phyloP scores from a whole-genome alignment of 202 grass and related monocot species.

The Schoenoplectus triqueter region DNA sequence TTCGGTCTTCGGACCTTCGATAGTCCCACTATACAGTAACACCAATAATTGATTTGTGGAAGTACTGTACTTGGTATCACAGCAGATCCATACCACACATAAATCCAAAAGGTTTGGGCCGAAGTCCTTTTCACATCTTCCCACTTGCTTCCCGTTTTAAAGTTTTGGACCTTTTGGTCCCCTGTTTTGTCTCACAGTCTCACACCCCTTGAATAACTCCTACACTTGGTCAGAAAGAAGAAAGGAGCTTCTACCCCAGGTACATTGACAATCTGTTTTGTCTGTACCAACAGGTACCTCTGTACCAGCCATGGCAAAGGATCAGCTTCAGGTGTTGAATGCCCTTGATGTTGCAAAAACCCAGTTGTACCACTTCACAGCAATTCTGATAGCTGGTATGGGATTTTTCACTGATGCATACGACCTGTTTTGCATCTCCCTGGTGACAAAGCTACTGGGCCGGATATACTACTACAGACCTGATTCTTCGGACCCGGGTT shows the following conservation, averaged over 20 bases:
- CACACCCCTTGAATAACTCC: not conserved
- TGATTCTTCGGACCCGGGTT: constrained; percentile 37
- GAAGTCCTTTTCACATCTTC: not conserved
- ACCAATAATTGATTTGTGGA: not conserved
- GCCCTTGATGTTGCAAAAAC: constrained; percentile 59
- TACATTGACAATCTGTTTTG: constrained; percentile 15
- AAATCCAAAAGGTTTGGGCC: not conserved
- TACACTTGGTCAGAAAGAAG: not conserved
- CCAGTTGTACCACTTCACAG: constrained; percentile 68
- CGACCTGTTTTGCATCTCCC: constrained; percentile 57
- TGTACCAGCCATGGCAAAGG: constrained; percentile 32
- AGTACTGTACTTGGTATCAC: constrained; percentile 7
- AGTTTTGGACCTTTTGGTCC: not conserved
- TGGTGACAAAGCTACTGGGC: constrained; percentile 65
- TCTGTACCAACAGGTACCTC: constrained; percentile 13
- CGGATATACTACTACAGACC: constrained; percentile 62
- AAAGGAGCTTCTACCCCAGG: not conserved
- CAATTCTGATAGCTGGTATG: constrained; percentile 63
- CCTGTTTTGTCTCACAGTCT: not conserved
- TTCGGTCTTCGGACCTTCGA: no score
- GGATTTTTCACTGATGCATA: constrained; percentile 66
- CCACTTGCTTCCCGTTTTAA: not conserved
- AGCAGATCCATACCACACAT: constrained; percentile 24
- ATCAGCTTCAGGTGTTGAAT: constrained; percentile 49
- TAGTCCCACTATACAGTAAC: not conserved